Evolutionary conservation across 1,284 basidiomycete species (phyloP), one percentile per base, ranked within the genome.

Genomic region (Microbotryum intermedium): DNA sequence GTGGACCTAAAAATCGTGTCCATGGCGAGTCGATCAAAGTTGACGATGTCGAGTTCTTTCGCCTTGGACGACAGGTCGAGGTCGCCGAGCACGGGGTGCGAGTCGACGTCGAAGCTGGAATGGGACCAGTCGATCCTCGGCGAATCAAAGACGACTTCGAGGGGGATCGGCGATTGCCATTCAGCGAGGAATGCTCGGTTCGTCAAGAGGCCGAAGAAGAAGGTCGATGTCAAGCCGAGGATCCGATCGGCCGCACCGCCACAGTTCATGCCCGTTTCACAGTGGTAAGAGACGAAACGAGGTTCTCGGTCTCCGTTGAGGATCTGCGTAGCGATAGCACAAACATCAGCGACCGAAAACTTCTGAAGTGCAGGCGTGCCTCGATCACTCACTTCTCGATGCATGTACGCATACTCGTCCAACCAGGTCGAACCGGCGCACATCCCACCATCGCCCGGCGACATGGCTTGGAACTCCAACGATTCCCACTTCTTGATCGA

Each of bases 111-210:
- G 59, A 46, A 64, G 3, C 58, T 55, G 16, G 62, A 64, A 34
- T 60, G 45, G 21, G 58, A 58, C 62, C 62, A 64, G 46, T 64
- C 45, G 53, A 64, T 26, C 29, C 56, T 28, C 6, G 59, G 62
- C 10, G 62, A 60, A 53, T 60, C 58, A 50, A 64, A 64, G n/a
- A 64, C 50, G 50, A 64, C 49, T 53, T 64, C 62, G 53, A 64
- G 58, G 8, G 62, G 62, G 18, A 64, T 53, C 18, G 62, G 62
- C 3, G 62, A 55, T 43, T 64, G 62, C 62, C 62, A 64, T 26
- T 64, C 62, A 25, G 53, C 59, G 25, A 64, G 58, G 21, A 64
- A 64, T 4, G 62, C 56, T 20, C 62, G 55, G 21, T 60, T 34
- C 8, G 62, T 64, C 6, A 64, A 10, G 13, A 64, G 50, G 42